Evolutionary conservation across 345 rosid species (phyloP), one percentile per base, ranked within the genome.

Genomic region (Euphorbia peplus): DNA sequence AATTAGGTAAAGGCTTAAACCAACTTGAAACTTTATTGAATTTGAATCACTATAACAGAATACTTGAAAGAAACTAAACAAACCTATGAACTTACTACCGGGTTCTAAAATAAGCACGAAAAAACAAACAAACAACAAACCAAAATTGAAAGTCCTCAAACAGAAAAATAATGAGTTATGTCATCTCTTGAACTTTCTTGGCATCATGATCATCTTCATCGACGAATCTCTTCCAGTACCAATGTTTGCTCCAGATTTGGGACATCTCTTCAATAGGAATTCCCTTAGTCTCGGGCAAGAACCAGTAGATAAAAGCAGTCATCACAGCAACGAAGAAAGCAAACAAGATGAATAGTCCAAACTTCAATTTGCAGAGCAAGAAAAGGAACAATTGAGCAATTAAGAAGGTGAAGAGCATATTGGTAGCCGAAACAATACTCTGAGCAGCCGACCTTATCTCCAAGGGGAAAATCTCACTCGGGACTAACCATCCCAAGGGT

Each of bases 401-500:
- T 16, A 83, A 10, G 54, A 83, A 86, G 0, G 87, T 86, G 75
- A 76, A 82, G 39, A 86, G 48, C 90, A 82, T 86, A 72, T 83
- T 86, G 29, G 78, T 83, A 0, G 87, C 47, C 3, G 47, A 42
- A 8, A 83, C 75, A 37, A 73, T 39, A 15, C 60, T 50, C 35
- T 70, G 85, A 9, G 83, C 88, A 0, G 84, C 73, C 0, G 85
- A 70, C 59, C 85, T 59, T 0, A 83, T 84, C 69, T 86, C 88
- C 1, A 86, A 13, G 0, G 87, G 90, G 70, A 84, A 84, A 2
- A 79, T 84, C 63, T 86, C 88, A 22, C 90, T 84, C 0, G 88
- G 90, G 39, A 86, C 80, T 24, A 86, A 67, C 90, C 90, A 84
- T 3, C 90, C 83, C 1, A 84, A 73, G 12, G 88, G 88, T 0